A percentile compares a stretch with the other conserved stretches of the same genome.
Conservation (phyloP, 2,329 filamentous ascomycete species). For the Penicillium concentricum region DNA sequence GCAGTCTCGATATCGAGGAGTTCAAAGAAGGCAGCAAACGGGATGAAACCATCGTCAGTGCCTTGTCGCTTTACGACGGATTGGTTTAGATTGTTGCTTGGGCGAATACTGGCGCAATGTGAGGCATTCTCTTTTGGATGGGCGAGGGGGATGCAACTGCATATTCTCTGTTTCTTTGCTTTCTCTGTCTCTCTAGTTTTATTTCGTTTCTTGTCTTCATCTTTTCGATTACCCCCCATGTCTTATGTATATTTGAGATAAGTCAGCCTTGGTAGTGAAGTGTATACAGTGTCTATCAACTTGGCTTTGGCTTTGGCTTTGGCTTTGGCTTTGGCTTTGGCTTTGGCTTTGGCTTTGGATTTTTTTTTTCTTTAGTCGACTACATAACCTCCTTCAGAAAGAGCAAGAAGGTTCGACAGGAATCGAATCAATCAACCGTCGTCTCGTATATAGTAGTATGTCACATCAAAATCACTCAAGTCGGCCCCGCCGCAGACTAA, state of each 20-base stretch:
- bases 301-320: background rate
- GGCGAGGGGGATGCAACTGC: slow-evolving; percentile 8
- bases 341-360: background rate
- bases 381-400: no score
- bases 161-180: background rate
- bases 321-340: background rate
- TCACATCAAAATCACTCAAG: slow-evolving; percentile 7
- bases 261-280: slow-evolving; percentile 3
- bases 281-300: background rate
- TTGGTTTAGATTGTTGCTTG: slow-evolving; percentile 62
- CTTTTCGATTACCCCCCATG: slow-evolving; percentile 1
- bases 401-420: background rate
- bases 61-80: slow-evolving; percentile 92
- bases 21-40: slow-evolving; percentile 99
- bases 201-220: background rate
- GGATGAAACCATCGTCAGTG: slow-evolving; percentile 97
- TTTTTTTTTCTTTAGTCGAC: background rate
- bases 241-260: slow-evolving; percentile 11
- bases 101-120: slow-evolving; percentile 24
- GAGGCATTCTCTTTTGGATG: slow-evolving; percentile 8
- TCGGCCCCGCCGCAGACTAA: slow-evolving; percentile 9
- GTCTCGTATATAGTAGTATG: slow-evolving; percentile 8
- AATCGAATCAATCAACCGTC: background rate
- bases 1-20: slow-evolving; percentile 92
- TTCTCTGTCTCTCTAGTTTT: background rate